These are phyloP conservation scores for Raffaelea ambrosiae DNA, from an alignment of 2,329 filamentous ascomycete species.

Conservation along the genomic window DNA sequence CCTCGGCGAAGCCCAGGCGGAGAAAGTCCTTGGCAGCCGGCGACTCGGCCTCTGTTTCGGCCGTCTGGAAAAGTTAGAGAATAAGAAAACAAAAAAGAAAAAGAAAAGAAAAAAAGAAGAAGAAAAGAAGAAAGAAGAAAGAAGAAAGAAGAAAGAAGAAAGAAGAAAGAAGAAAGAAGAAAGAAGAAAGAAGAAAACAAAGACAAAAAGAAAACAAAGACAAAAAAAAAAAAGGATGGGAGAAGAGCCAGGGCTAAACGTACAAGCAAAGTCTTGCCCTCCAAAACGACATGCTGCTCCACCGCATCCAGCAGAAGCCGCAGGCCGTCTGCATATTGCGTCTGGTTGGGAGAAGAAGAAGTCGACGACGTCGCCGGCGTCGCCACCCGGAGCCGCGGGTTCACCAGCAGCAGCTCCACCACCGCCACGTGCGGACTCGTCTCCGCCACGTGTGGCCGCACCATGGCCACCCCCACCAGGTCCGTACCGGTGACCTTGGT, in stretches of 20 bases:
- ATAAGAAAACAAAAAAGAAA: too few species aligned
- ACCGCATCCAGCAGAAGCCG: conserved; percentile 41
- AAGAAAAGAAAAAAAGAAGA: too few species aligned
- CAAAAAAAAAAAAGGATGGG: too few species aligned
- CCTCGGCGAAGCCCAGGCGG: conserved; percentile 46
- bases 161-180: too few species aligned
- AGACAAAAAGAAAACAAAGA: too few species aligned
- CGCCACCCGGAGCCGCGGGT: conserved; percentile 41
- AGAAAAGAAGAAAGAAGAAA: neutral
- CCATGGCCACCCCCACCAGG: conserved; percentile 47
- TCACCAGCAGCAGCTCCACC: conserved; percentile 52
- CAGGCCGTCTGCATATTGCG: conserved; percentile 29
- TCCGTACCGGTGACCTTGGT: conserved; percentile 31
- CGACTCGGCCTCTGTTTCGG: conserved; percentile 39
- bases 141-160: neutral
- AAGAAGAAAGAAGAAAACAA: too few species aligned
- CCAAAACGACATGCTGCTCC: conserved; percentile 42
- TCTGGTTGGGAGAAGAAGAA: too few species aligned
- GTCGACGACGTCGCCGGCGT: too few species aligned
- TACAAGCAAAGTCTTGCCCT: conserved; percentile 45
- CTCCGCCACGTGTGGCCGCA: conserved; percentile 42
- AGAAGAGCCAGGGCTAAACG: conserved; percentile 18
- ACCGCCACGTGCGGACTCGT: conserved; percentile 46
- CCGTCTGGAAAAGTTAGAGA: conserved; percentile 11
- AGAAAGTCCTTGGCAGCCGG: conserved; percentile 40